Evolutionary conservation across 306 rosid genomes (phyloP).

Genomic region (Medicago ruthenica): DNA sequence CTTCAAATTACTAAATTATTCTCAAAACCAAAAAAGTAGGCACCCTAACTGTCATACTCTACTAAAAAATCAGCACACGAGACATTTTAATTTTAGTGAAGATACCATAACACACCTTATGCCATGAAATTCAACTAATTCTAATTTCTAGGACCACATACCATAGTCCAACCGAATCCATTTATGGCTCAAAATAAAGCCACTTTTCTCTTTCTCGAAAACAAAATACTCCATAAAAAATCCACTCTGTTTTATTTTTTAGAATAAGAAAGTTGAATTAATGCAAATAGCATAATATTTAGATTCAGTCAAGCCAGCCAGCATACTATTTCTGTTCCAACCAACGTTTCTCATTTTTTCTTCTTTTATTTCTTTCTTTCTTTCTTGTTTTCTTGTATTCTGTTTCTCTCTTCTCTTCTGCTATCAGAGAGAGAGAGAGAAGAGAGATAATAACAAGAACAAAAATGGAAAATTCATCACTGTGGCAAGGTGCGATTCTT

Average conservation of each 20-base stretch:
- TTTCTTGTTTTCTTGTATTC: no score
- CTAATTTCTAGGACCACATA: slow-evolving; percentile 9
- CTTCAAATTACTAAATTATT: no score
- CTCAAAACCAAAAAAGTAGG: no score
- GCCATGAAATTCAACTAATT: slow-evolving; percentile 40
- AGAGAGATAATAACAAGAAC: not conserved
- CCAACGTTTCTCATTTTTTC: slow-evolving; percentile 10
- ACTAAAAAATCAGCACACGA: slow-evolving; percentile 7
- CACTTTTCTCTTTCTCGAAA: not conserved
- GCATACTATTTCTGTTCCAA: slow-evolving; percentile 30
- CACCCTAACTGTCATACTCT: not conserved
- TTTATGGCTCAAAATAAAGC: slow-evolving; percentile 26
- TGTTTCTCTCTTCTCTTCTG: not conserved
- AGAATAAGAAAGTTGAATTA: slow-evolving; percentile 22
- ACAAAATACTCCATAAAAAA: not conserved
- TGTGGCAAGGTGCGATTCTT: slow-evolving; percentile 75
- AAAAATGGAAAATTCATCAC: slow-evolving; percentile 30
- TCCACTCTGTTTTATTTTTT: not conserved
- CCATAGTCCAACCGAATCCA: slow-evolving; percentile 2
- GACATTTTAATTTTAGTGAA: not conserved
- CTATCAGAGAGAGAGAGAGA: not conserved
- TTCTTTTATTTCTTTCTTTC: not conserved
- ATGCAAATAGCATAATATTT: slow-evolving; percentile 5
- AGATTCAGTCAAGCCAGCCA: slow-evolving; percentile 8
- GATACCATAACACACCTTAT: not conserved